A percentile compares a stretch with the other conserved stretches of the same genome.
These are phyloP conservation scores for Tricholoma furcatifolium DNA, from an alignment of 768 basidiomycete species.

Conservation along the genomic window DNA sequence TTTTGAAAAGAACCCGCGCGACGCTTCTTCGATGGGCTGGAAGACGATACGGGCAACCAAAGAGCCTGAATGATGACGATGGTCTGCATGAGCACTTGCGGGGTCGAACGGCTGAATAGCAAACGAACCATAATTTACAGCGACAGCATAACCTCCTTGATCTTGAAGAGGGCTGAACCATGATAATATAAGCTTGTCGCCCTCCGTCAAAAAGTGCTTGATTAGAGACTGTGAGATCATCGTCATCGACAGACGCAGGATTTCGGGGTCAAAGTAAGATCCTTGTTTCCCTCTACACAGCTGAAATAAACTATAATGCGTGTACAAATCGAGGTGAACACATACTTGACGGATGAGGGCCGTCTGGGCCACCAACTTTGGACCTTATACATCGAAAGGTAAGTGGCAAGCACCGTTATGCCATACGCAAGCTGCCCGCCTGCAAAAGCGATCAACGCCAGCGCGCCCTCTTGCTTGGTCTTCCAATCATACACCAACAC, in stretches of 20 bases:
- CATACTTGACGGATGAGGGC: slow-evolving; percentile 18
- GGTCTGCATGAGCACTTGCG: background rate
- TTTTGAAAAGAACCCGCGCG: slow-evolving; percentile 86
- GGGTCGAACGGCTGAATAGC: background rate
- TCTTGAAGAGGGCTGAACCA: slow-evolving; percentile 80
- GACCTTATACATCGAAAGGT: slow-evolving; percentile 43
- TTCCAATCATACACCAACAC: slow-evolving; percentile 53
- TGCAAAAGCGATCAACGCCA: slow-evolving; percentile 82
- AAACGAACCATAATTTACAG: slow-evolving; percentile 84
- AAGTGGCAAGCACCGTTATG: slow-evolving; percentile 51
- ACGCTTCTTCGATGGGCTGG: slow-evolving; percentile 93
- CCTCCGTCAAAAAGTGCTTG: slow-evolving; percentile 95
- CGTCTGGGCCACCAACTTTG: slow-evolving; percentile 31
- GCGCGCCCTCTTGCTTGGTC: slow-evolving; percentile 29
- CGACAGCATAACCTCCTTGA: slow-evolving; percentile 94
- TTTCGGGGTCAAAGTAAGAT: slow-evolving; percentile 31
- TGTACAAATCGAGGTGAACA: background rate
- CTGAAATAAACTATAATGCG: background rate
- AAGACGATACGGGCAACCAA: slow-evolving; percentile 90
- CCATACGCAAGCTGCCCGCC: slow-evolving; percentile 81
- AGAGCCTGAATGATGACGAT: slow-evolving; percentile 56
- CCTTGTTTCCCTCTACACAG: slow-evolving; percentile 9
- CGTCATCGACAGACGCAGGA: slow-evolving; percentile 66
- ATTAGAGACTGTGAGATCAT: slow-evolving; percentile 89
- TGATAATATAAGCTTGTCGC: slow-evolving; percentile 88